Conservation (phyloP, 139 green algal genomes). For the Haematococcus sp. region DNA sequence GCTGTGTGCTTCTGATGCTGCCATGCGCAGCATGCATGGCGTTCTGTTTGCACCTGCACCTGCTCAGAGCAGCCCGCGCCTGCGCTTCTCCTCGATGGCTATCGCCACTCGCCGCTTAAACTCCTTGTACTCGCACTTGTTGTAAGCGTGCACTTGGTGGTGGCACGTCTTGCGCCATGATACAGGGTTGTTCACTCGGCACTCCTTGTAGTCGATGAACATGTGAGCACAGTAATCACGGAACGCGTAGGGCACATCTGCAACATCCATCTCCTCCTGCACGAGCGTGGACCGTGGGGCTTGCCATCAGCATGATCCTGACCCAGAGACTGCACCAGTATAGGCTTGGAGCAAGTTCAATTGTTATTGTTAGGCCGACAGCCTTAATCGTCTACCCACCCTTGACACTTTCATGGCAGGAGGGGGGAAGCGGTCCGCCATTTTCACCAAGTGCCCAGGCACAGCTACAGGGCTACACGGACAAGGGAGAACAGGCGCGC, state of each 20-base stretch:
- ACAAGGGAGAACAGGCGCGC: no score
- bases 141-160: constrained; percentile 47
- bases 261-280: constrained; percentile 83
- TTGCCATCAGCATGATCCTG: constrained; percentile 1
- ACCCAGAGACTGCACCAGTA: no score
- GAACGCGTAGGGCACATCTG: constrained; percentile 70
- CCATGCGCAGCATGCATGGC: no score
- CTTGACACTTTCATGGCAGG: constrained; percentile 33
- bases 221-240: constrained; percentile 90
- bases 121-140: constrained; percentile 59
- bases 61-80: constrained; percentile 21
- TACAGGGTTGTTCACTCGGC: constrained; percentile 50
- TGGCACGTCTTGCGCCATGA: constrained; percentile 37
- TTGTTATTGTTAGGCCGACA: not conserved
- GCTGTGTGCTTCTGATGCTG: no score
- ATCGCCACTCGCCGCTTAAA: constrained; percentile 52
- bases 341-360: no score
- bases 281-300: not conserved
- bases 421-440: constrained; percentile 34
- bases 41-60: no score
- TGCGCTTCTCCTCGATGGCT: constrained; percentile 46
- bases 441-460: not conserved
- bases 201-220: constrained; percentile 89
- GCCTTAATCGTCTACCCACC: not conserved
- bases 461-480: not conserved